A percentile compares a stretch with the other conserved stretches of the same genome.
phyloP scores from a whole-genome alignment of 192 early-diverging fungal genomes.

The Coemansia reversa region DNA sequence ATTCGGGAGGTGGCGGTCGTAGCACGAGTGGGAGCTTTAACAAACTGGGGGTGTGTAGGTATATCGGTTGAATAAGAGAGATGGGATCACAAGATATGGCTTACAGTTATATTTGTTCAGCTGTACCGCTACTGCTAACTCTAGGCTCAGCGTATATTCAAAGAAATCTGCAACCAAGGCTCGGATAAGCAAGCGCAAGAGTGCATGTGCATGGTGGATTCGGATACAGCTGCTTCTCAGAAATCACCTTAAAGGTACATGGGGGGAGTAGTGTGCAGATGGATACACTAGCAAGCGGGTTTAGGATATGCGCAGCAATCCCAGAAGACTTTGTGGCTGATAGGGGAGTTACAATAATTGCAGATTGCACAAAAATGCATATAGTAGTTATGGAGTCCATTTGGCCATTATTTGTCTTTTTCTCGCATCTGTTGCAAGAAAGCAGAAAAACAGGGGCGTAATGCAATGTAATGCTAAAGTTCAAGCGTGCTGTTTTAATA shows the following conservation, averaged over 20 bases:
- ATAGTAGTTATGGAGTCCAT: not conserved
- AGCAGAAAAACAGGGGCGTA: no score
- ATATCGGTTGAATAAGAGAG: not conserved
- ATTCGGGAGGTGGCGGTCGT: conserved; percentile 7
- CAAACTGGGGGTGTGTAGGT: not conserved
- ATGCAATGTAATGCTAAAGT: no score
- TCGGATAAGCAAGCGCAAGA: not conserved
- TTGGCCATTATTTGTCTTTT: not conserved
- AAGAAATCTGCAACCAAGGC: not conserved
- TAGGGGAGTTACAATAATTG: not conserved
- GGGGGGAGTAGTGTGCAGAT: not conserved
- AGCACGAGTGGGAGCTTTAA: not conserved
- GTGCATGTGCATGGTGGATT: not conserved
- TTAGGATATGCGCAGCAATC: not conserved
- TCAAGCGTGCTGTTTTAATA: no score
- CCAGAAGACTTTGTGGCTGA: not conserved
- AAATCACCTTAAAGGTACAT: not conserved
- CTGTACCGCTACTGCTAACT: not conserved
- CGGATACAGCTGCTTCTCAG: not conserved
- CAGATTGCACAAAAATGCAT: not conserved
- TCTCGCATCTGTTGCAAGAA: not conserved
- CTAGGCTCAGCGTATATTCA: not conserved
- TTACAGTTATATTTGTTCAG: conserved; percentile 1
- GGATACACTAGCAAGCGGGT: not conserved
- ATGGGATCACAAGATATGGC: not conserved